These are phyloP conservation scores for Malus sylvestris DNA, from an alignment of 306 rosid genomes.

Conservation along the genomic window DNA sequence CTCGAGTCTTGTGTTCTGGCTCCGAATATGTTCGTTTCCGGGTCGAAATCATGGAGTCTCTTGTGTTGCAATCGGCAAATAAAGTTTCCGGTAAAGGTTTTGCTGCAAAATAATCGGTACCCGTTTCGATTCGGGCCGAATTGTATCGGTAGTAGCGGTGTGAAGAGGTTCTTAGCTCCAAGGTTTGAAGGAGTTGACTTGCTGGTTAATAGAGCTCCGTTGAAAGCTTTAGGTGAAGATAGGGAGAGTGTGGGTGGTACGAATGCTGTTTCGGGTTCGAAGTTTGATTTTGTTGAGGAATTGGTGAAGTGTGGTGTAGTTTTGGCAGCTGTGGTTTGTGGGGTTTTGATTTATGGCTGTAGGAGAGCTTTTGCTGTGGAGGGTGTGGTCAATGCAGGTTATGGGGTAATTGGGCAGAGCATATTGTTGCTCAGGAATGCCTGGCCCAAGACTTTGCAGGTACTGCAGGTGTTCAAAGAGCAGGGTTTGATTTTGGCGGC, in stretches of 20 bases:
- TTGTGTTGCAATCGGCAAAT: slow-evolving; percentile 23
- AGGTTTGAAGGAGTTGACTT: slow-evolving; percentile 6
- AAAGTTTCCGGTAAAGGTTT: slow-evolving; percentile 29
- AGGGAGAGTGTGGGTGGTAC: slow-evolving; percentile 19
- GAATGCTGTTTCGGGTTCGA: slow-evolving; percentile 29
- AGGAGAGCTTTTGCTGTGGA: slow-evolving; percentile 58
- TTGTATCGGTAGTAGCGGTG: slow-evolving; percentile 13
- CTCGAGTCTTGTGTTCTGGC: slow-evolving; percentile 29
- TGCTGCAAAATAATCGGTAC: slow-evolving; percentile 18
- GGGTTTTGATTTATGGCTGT: slow-evolving; percentile 55
- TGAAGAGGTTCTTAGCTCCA: slow-evolving; percentile 18
- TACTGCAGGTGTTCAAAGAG: slow-evolving; percentile 80
- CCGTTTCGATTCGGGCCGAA: slow-evolving; percentile 18
- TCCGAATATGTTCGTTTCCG: slow-evolving; percentile 9
- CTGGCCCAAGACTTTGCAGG: slow-evolving; percentile 71
- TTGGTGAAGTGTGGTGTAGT: slow-evolving; percentile 51
- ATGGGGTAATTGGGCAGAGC: slow-evolving; percentile 66
- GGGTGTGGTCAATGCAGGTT: slow-evolving; percentile 57
- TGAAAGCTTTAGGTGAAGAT: slow-evolving; percentile 30
- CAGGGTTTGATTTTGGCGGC: slow-evolving; percentile 76
- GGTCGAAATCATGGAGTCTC: slow-evolving; percentile 20
- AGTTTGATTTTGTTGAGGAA: slow-evolving; percentile 27
- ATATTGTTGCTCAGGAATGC: slow-evolving; percentile 60
- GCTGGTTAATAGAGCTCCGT: slow-evolving; percentile 27
- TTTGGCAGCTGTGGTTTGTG: slow-evolving; percentile 62